Conservation (phyloP, 1,284 basidiomycete species). For the Sporisorium iseilematis-ciliati region DNA sequence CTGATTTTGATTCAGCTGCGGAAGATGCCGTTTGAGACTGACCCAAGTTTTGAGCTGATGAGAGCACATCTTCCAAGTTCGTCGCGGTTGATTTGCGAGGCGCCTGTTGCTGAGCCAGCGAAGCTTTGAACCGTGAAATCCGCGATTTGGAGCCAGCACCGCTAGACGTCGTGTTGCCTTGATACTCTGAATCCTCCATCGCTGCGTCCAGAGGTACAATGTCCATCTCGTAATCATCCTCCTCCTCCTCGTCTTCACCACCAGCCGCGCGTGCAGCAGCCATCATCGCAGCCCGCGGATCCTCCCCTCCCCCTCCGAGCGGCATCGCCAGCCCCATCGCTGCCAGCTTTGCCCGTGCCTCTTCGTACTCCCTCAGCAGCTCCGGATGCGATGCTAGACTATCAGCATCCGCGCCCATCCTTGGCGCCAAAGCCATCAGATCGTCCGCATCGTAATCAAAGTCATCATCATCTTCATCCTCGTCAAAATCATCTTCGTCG, state of each 20-base stretch:
- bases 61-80: constrained; percentile 43
- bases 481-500: constrained; percentile 43
- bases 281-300: constrained; percentile 11
- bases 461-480: constrained; percentile 58
- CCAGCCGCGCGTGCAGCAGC: constrained; percentile 12
- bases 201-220: constrained; percentile 53
- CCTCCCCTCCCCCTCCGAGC: neutral
- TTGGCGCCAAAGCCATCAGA: constrained; percentile 56
- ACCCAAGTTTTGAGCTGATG: constrained; percentile 45
- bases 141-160: constrained; percentile 15
- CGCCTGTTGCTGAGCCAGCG: constrained; percentile 19
- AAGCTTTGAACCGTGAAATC: constrained; percentile 58
- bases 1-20: neutral
- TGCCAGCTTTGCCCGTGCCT: constrained; percentile 56
- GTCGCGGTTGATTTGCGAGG: neutral
- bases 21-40: neutral
- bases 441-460: constrained; percentile 65
- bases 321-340: constrained; percentile 34
- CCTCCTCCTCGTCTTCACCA: constrained; percentile 26
- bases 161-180: constrained; percentile 32
- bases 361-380: constrained; percentile 61
- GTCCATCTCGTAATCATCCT: constrained; percentile 45
- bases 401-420: constrained; percentile 43
- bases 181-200: constrained; percentile 44
- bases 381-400: constrained; percentile 48